Evolutionary conservation across 176 grass and related monocot species (phyloP).

Genomic region (Hordeum marinum): DNA sequence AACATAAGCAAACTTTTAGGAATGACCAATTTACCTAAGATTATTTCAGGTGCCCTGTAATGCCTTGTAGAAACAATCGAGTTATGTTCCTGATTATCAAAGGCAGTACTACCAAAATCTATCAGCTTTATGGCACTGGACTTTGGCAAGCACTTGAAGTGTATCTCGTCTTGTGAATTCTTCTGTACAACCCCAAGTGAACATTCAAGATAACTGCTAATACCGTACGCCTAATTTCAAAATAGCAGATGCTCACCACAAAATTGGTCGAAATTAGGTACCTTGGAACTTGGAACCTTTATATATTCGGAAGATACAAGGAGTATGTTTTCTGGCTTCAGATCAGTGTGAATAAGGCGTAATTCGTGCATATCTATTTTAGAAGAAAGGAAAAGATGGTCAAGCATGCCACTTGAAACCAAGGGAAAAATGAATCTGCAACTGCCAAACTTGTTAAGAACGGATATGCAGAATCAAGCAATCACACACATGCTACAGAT

Average conservation of each 20-base stretch:
- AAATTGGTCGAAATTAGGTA: constrained; percentile 41
- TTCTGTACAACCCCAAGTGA: constrained; percentile 74
- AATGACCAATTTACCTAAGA: constrained; percentile 83
- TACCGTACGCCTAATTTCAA: constrained; percentile 28
- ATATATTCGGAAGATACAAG: constrained; percentile 84
- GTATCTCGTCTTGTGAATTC: constrained; percentile 66
- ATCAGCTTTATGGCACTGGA: constrained; percentile 99
- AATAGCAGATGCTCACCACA: constrained; percentile 36
- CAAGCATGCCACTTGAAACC: constrained; percentile 30
- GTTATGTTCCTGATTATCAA: constrained; percentile 73
- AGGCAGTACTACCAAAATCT: constrained; percentile 98
- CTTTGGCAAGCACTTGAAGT: constrained; percentile 92
- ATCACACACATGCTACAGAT: constrained; percentile 99
- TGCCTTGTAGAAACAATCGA: constrained; percentile 99
- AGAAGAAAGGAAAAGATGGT: constrained; percentile 43
- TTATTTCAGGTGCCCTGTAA: constrained; percentile 99
- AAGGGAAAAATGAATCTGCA: constrained; percentile 41
- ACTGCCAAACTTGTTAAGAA: constrained; percentile 47
- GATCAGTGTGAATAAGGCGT: constrained; percentile 97
- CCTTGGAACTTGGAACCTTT: constrained; percentile 81
- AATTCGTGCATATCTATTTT: constrained; percentile 96
- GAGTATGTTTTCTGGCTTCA: constrained; percentile 99
- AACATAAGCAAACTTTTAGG: constrained; percentile 37
- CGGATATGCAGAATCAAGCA: constrained; percentile 49
- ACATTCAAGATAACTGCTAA: constrained; percentile 55